These are phyloP conservation scores for Rhodosporidiobolus odoratus DNA, from an alignment of 768 basidiomycete species.

Conservation along the genomic window DNA sequence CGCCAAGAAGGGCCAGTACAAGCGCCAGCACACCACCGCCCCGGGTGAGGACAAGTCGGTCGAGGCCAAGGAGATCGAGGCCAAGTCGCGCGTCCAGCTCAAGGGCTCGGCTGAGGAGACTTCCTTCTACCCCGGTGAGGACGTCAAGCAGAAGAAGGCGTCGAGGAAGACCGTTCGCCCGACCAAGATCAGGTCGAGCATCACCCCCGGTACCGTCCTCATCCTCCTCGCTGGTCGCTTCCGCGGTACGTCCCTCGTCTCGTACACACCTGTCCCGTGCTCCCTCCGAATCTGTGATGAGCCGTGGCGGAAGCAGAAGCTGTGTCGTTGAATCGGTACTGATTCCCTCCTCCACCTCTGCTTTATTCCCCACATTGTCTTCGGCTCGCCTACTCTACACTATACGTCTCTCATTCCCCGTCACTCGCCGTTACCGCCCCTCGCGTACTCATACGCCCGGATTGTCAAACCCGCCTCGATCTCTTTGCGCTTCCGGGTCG, in stretches of 20 bases:
- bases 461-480: too few relatives aligned
- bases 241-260: conserved; percentile 62
- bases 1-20: conserved; percentile 75
- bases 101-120: conserved; percentile 59
- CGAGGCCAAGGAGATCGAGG: conserved; percentile 70
- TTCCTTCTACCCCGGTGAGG: conserved; percentile 91
- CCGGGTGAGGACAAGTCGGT: conserved; percentile 58
- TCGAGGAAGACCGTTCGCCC: conserved; percentile 79
- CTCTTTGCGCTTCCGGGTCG: too few relatives aligned
- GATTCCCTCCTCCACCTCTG: not conserved
- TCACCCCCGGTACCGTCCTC: conserved; percentile 88
- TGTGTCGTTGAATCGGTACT: too few relatives aligned
- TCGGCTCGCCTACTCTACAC: not conserved
- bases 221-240: conserved; percentile 97
- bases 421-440: too few relatives aligned
- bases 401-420: not conserved
- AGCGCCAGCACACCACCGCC: conserved; percentile 63
- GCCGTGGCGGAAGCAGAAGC: too few relatives aligned
- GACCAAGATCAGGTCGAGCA: conserved; percentile 67
- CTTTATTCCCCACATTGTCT: not conserved
- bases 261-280: too few relatives aligned
- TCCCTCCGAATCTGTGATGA: too few relatives aligned
- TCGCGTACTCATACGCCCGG: too few relatives aligned
- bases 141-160: conserved; percentile 83
- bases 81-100: conserved; percentile 62